Conservation (phyloP, 305 asterid species). For the Solanum hybrid region DNA sequence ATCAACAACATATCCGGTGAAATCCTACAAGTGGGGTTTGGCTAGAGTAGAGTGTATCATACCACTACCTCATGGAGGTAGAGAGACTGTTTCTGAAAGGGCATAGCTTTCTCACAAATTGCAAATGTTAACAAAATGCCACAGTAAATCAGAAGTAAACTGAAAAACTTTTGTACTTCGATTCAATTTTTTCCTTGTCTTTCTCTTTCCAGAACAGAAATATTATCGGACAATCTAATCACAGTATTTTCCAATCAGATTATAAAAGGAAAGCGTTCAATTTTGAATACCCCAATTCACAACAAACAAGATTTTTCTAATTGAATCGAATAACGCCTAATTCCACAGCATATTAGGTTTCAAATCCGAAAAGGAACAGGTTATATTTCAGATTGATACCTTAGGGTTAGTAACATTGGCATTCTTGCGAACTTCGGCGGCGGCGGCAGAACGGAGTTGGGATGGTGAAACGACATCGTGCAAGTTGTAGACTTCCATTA, state of each 20-base stretch:
- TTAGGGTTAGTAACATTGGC: slow-evolving; percentile 53
- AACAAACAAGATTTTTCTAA: background rate
- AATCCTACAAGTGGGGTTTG: no score
- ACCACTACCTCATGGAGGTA: no score
- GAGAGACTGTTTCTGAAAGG: background rate
- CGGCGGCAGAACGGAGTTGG: slow-evolving; percentile 57
- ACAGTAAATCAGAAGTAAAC: background rate
- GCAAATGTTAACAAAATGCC: background rate
- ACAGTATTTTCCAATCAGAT: background rate
- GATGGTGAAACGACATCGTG: slow-evolving; percentile 70
- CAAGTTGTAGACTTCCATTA: slow-evolving; percentile 65
- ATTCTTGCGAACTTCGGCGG: slow-evolving; percentile 68
- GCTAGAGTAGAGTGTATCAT: no score
- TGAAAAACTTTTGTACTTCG: background rate
- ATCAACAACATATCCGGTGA: no score
- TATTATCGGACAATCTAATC: background rate
- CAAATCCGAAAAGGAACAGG: background rate
- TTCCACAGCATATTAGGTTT: background rate
- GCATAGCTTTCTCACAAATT: background rate
- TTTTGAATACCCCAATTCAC: background rate
- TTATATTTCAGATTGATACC: slow-evolving; percentile 22
- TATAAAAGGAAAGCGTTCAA: background rate
- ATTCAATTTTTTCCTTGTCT: background rate
- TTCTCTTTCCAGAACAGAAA: background rate
- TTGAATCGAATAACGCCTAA: background rate